Evolutionary conservation across 1,284 basidiomycete genomes (phyloP), one percentile per base, ranked within the genome.

Genomic region (Leccinum pachyderme): DNA sequence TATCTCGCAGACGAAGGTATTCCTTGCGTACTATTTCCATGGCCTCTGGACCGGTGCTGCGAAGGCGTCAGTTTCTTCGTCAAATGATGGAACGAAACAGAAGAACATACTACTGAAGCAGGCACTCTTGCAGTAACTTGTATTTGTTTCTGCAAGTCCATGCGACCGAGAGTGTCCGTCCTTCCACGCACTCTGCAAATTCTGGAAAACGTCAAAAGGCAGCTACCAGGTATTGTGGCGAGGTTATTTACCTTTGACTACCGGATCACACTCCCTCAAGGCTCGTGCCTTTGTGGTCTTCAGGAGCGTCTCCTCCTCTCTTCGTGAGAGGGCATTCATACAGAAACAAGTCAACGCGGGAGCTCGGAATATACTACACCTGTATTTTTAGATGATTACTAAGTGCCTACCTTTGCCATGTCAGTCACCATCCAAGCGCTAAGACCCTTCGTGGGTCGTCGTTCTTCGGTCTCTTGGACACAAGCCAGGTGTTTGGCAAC

Each of bases 281-380:
- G 93, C 93, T 50, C 82, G 78, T 7, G 83, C 81, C 68, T 93
- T 94, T n/a, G 89, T 89, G 35, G 84, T 76, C 68, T 93, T 94
- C 49, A 89, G 72, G 43, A 95, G 79, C 11, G 87, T 88, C 47
- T 93, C 89, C 69, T 95, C 93, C 73, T 96, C 93, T 56, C 93
- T 81, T 59, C 93, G 82, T 27, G 93, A 95, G 31, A 96, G 81
- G 25, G 91, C 81, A 72, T 93, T 86, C 92, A 93, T 93, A 33
- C 53, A 53, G 49, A 25, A 51, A 48, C 52, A 45, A 47, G 39
- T 37, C 37, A 11, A 18, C 49, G 59, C 48, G 52, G 50, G 62
- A 63, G 50, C n/a, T 39, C 35, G 29, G 11, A 5, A 12, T 9
- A 41, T 25, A 22, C 15, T 22, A 22, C 37, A 22, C 37, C 37